A percentile compares a stretch with the other conserved stretches of the same genome.
phyloP scores from a whole-genome alignment of 352 stramenopile species.

The Phytopythium mirpurense region DNA sequence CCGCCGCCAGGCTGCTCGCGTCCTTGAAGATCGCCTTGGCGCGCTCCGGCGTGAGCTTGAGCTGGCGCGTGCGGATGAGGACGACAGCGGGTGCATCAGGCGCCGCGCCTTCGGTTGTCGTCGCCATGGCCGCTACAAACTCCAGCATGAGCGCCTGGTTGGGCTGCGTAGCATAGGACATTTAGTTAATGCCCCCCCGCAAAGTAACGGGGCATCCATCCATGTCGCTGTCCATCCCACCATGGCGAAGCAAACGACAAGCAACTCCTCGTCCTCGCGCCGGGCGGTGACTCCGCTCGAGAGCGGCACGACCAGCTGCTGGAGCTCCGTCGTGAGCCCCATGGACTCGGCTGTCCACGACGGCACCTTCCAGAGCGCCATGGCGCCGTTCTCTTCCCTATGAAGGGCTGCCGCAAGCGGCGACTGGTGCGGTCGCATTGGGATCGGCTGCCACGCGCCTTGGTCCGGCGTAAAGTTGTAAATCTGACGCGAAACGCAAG shows the following conservation, averaged over 20 bases:
- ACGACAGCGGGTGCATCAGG: constrained; percentile 7
- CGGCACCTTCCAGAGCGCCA: constrained; percentile 48
- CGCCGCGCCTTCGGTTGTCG: constrained; percentile 3
- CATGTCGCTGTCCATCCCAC: background rate
- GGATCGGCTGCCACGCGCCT: constrained; percentile 37
- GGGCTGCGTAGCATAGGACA: constrained; percentile 14
- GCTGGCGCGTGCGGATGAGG: constrained; percentile 46
- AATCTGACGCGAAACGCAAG: constrained; percentile 26
- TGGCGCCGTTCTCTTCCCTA: constrained; percentile 14
- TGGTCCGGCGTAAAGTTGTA: constrained; percentile 68
- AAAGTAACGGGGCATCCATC: too few relatives aligned
- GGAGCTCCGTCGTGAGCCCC: constrained; percentile 25
- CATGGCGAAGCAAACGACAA: constrained; percentile 46
- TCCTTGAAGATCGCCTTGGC: constrained; percentile 28
- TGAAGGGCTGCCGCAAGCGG: constrained; percentile 26
- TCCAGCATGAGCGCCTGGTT: constrained; percentile 37
- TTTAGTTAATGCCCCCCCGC: background rate
- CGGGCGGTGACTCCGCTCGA: constrained; percentile 27
- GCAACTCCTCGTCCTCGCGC: constrained; percentile 15
- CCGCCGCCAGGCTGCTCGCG: constrained; percentile 9
- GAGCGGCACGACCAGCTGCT: constrained; percentile 49
- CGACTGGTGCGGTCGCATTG: constrained; percentile 21
- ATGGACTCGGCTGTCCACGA: constrained; percentile 37
- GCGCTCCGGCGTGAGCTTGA: constrained; percentile 35
- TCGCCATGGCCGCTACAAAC: constrained; percentile 31